Conservation (phyloP, 2,329 filamentous ascomycete genomes). For the Arthrobotrys sphaeroides region DNA sequence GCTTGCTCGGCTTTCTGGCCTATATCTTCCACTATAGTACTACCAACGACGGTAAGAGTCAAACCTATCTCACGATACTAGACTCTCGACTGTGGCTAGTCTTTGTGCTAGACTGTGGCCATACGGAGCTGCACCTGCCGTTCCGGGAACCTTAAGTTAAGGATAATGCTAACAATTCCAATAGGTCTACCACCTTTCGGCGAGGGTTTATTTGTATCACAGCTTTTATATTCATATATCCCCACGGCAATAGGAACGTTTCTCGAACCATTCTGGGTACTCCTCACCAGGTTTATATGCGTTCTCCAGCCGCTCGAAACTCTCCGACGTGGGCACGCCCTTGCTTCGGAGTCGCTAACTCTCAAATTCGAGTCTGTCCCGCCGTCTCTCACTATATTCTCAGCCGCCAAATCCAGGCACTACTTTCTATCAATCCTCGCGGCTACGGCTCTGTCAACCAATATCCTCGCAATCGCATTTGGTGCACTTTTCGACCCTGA, state of each 20-base stretch:
- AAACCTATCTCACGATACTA: too few relatives aligned
- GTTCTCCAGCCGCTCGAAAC: constrained; percentile 68
- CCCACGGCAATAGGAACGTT: constrained; percentile 68
- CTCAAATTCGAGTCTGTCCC: constrained; percentile 67
- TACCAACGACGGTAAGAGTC: constrained; percentile 45
- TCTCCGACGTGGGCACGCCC: constrained; percentile 62
- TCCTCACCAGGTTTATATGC: constrained; percentile 67
- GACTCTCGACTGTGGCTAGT: too few relatives aligned
- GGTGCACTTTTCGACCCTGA: constrained; percentile 64
- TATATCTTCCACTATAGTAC: constrained; percentile 46
- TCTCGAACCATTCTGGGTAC: constrained; percentile 68
- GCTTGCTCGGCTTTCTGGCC: constrained; percentile 10
- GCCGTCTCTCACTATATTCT: constrained; percentile 65
- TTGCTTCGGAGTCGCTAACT: constrained; percentile 61
- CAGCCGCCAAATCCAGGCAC: constrained; percentile 64
- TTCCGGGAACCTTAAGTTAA: neutral
- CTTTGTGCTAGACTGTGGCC: too few relatives aligned
- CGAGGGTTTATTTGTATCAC: constrained; percentile 60
- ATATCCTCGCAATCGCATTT: constrained; percentile 67
- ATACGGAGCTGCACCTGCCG: too few relatives aligned
- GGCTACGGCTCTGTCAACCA: constrained; percentile 64
- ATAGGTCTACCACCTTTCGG: constrained; percentile 61
- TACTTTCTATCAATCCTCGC: constrained; percentile 65
- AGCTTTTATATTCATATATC: constrained; percentile 65
- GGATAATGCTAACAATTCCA: neutral